Evolutionary conservation across 805 yeast species (phyloP).

Genomic region (Cyberlindnera xishuangbannaensis): DNA sequence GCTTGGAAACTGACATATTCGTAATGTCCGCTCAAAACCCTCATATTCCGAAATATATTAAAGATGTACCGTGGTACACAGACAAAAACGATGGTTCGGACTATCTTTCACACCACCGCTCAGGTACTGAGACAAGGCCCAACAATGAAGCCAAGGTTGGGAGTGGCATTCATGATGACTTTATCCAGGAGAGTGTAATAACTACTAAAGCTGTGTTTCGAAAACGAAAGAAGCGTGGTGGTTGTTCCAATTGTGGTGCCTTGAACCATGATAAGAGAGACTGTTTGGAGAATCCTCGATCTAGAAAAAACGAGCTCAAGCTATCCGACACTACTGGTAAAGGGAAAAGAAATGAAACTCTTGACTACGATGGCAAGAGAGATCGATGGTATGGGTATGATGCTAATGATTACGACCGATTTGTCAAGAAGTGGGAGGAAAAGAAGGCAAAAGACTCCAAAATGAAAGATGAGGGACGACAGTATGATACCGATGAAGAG

Average conservation of each 20-base stretch:
- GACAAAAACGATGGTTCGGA: slow-evolving; percentile 29
- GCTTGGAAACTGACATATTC: too few relatives aligned
- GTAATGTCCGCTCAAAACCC: too few relatives aligned
- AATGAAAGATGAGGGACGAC: slow-evolving; percentile 9
- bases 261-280: slow-evolving; percentile 42
- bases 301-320: slow-evolving; percentile 24
- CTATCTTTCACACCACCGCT: slow-evolving; percentile 53
- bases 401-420: slow-evolving; percentile 51
- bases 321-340: slow-evolving; percentile 2
- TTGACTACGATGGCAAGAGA: slow-evolving; percentile 27
- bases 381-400: slow-evolving; percentile 61
- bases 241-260: slow-evolving; percentile 56
- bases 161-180: slow-evolving; percentile 47
- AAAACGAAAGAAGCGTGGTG: slow-evolving; percentile 26
- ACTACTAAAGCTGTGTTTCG: slow-evolving; percentile 1
- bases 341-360: slow-evolving; percentile 21
- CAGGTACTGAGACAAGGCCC: slow-evolving; percentile 23
- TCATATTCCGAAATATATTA: slow-evolving; percentile 36
- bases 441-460: slow-evolving; percentile 15
- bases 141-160: slow-evolving; percentile 50
- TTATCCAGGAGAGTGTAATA: slow-evolving; percentile 14
- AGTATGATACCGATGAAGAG: slow-evolving; percentile 37
- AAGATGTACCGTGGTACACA: slow-evolving; percentile 37
- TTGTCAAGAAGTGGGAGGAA: slow-evolving; percentile 41
- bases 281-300: slow-evolving; percentile 53